A percentile compares a stretch with the other conserved stretches of the same genome.
phyloP scores from a whole-genome alignment of 805 yeast genomes.

The Lipomyces lipofer region DNA sequence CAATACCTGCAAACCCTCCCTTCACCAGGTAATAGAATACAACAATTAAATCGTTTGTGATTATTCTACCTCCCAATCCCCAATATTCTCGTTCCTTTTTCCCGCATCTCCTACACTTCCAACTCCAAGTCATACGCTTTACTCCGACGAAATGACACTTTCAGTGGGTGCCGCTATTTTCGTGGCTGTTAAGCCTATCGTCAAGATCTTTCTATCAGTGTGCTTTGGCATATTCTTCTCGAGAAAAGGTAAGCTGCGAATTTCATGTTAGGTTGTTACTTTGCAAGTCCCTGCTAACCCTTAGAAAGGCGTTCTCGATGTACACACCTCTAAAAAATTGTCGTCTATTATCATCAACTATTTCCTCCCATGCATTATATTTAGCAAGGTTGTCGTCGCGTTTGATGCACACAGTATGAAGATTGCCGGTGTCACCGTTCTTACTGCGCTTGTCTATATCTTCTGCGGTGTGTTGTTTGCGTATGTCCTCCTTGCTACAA shows the following conservation, averaged over 20 bases:
- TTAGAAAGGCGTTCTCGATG: slow-evolving; percentile 22
- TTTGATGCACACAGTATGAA: slow-evolving; percentile 68
- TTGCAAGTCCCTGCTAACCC: neutral
- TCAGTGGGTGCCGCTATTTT: slow-evolving; percentile 67
- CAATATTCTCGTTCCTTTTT: neutral
- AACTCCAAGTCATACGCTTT: neutral
- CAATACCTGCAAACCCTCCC: neutral
- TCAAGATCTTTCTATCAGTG: slow-evolving; percentile 74
- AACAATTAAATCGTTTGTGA: neutral
- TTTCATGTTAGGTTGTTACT: slow-evolving; percentile 30
- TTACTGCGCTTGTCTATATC: slow-evolving; percentile 50
- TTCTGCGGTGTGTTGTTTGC: slow-evolving; percentile 49
- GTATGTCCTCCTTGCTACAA: slow-evolving; percentile 3
- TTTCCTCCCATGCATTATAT: slow-evolving; percentile 72
- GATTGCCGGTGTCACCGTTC: slow-evolving; percentile 63
- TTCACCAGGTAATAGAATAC: neutral
- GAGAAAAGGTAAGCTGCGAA: slow-evolving; percentile 59
- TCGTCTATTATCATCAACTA: slow-evolving; percentile 69
- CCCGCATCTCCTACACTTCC: neutral
- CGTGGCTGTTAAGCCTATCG: slow-evolving; percentile 80
- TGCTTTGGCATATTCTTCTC: slow-evolving; percentile 68
- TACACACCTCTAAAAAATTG: slow-evolving; percentile 54
- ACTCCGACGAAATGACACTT: slow-evolving; percentile 18
- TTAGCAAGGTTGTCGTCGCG: slow-evolving; percentile 67
- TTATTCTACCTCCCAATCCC: neutral